These are phyloP conservation scores for Laguncularia racemosa DNA, from an alignment of 345 rosid genomes.

Conservation along the genomic window DNA sequence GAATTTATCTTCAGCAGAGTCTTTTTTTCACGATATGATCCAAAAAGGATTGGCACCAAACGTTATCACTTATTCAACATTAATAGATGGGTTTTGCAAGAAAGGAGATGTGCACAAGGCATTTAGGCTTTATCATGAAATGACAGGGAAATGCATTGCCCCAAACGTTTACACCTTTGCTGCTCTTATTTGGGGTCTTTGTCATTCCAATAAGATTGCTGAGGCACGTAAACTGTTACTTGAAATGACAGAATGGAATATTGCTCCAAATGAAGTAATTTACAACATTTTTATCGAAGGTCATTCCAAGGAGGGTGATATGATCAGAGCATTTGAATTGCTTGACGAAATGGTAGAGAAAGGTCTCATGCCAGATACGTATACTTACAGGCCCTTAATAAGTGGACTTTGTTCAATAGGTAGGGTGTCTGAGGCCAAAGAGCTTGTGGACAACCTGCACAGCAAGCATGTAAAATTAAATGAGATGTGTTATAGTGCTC, in stretches of 20 bases:
- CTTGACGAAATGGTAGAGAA: conserved; percentile 54
- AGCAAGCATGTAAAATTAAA: conserved; percentile 45
- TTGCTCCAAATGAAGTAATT: conserved; percentile 70
- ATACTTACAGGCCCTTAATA: conserved; percentile 72
- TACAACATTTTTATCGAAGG: conserved; percentile 87
- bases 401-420: conserved; percentile 66
- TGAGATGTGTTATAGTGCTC: conserved; percentile 77
- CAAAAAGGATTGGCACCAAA: conserved; percentile 54
- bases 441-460: conserved; percentile 59
- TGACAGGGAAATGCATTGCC: conserved; percentile 68
- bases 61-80: conserved; percentile 62
- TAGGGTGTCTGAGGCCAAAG: conserved; percentile 64
- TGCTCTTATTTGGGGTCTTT: conserved; percentile 66
- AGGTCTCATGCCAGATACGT: conserved; percentile 77
- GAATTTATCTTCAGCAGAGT: conserved; percentile 46
- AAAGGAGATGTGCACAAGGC: conserved; percentile 51
- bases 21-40: conserved; percentile 48
- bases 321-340: conserved; percentile 52
- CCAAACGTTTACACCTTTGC: conserved; percentile 63
- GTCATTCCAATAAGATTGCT: conserved; percentile 37
- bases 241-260: conserved; percentile 49
- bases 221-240: conserved; percentile 53
- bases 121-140: conserved; percentile 68
- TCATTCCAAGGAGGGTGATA: conserved; percentile 48
- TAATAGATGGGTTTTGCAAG: conserved; percentile 71